phyloP scores from a whole-genome alignment of 345 rosid species.

The Mercurialis annua region DNA sequence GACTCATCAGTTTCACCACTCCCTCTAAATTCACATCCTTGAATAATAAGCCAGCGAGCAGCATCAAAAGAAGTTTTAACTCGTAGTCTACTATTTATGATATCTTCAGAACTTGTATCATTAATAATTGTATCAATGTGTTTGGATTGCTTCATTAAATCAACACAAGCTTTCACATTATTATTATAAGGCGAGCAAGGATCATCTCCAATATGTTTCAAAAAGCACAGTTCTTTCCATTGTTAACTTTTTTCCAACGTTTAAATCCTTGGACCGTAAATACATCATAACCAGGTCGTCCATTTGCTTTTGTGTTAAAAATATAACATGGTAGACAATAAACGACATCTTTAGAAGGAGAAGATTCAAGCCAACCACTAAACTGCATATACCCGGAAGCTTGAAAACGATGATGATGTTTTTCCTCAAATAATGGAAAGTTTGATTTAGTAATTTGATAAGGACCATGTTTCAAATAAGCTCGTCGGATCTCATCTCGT shows the following conservation, averaged over 20 bases:
- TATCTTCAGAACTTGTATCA: not conserved
- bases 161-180: not conserved
- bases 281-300: not conserved
- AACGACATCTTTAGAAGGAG: not conserved
- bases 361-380: not conserved
- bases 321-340: not conserved
- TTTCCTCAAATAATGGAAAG: too few relatives aligned
- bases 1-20: not conserved
- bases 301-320: not conserved
- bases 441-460: too few relatives aligned
- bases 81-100: not conserved
- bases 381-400: not conserved
- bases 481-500: too few relatives aligned
- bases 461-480: too few relatives aligned
- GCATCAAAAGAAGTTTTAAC: not conserved
- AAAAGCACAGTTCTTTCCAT: not conserved
- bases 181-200: not conserved
- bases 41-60: not conserved
- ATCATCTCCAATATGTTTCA: not conserved
- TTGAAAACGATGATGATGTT: not conserved
- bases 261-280: not conserved
- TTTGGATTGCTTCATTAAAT: not conserved
- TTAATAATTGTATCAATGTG: not conserved
- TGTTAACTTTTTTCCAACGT: not conserved
- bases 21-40: conserved; percentile 8